These are phyloP conservation scores for Acanthamoeba sp. DNA, from an alignment of 208 protist genomes.

Conservation along the genomic window DNA sequence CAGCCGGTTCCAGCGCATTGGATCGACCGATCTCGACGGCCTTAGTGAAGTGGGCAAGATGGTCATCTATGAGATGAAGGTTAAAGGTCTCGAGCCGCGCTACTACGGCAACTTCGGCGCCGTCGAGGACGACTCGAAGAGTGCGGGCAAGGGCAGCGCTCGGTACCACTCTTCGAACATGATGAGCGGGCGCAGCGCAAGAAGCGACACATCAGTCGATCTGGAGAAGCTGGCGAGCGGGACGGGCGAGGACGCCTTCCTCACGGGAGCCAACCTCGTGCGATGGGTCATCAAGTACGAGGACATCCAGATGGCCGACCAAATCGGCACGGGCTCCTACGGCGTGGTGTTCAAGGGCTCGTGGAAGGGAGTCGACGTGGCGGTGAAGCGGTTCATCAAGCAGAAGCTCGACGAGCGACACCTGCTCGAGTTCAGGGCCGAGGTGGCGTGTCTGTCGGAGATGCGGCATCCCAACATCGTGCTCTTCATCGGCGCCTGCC, in stretches of 20 bases:
- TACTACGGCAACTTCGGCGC: constrained; percentile 13
- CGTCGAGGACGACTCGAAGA: background rate
- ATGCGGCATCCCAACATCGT: constrained; percentile 67
- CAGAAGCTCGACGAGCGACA: constrained; percentile 58
- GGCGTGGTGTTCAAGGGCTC: constrained; percentile 56
- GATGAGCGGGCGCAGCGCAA: background rate
- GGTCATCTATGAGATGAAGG: background rate
- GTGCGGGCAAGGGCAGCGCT: background rate
- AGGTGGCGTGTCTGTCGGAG: constrained; percentile 45
- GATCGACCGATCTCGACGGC: background rate
- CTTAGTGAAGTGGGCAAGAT: background rate
- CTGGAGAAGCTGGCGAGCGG: constrained; percentile 14
- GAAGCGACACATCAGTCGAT: background rate
- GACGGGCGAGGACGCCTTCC: constrained; percentile 13
- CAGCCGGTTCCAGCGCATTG: background rate
- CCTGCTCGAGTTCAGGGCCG: constrained; percentile 55
- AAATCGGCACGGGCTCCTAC: constrained; percentile 65
- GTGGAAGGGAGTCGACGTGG: constrained; percentile 68
- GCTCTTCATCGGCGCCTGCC: constrained; percentile 55
- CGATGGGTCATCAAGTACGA: constrained; percentile 51
- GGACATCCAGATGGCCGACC: constrained; percentile 23
- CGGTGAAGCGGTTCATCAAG: constrained; percentile 71
- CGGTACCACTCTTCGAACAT: background rate
- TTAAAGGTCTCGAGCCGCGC: background rate
- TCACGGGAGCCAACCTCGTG: constrained; percentile 30